These are phyloP conservation scores for Psilocybe cubensis DNA, from an alignment of 768 basidiomycete species.

Conservation along the genomic window DNA sequence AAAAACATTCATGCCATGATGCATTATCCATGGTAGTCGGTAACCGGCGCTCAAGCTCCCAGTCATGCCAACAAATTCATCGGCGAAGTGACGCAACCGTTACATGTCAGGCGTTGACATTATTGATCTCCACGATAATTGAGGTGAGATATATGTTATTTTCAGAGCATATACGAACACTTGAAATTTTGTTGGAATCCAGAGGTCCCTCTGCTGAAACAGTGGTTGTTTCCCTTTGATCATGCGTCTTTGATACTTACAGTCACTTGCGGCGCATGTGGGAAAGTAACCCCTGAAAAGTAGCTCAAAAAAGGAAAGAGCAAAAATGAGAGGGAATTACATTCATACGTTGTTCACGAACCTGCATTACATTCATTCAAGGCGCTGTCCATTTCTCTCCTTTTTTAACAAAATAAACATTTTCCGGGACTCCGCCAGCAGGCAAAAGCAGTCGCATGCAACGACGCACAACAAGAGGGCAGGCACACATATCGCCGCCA, in stretches of 20 bases:
- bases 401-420: too few species aligned
- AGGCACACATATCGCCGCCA: conserved; percentile 59
- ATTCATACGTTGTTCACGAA: not conserved
- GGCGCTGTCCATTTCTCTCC: not conserved
- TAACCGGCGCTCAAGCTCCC: not conserved
- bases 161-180: too few species aligned
- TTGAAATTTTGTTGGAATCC: too few species aligned
- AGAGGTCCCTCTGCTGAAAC: too few species aligned
- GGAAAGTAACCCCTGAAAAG: not conserved
- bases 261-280: not conserved
- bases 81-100: not conserved
- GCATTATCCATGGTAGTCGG: not conserved
- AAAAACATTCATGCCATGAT: not conserved
- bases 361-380: not conserved
- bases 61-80: not conserved
- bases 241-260: too few species aligned
- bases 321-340: not conserved
- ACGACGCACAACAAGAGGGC: conserved; percentile 53
- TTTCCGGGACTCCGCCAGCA: conserved; percentile 3
- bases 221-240: too few species aligned
- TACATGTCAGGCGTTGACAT: not conserved
- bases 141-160: too few species aligned
- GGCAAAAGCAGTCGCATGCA: conserved; percentile 50
- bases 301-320: not conserved
- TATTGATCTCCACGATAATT: too few species aligned